Evolutionary conservation across 208 protist genomes (phyloP).

Genomic region (Trypanosoma vivax): DNA sequence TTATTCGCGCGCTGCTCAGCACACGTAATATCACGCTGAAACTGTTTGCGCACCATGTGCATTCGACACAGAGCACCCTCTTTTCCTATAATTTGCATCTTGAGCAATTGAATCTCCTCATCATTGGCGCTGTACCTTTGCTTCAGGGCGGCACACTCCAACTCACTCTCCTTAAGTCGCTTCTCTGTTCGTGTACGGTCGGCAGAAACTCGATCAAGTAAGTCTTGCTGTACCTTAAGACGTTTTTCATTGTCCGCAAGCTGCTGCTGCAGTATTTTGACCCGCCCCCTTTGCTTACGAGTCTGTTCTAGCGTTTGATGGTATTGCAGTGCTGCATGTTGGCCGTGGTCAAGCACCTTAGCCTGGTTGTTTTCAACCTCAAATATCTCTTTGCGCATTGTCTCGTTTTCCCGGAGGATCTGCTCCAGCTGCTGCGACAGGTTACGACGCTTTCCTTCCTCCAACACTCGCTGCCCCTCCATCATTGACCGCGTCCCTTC

Average conservation of each 20-base stretch:
- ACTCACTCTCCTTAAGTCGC: slow-evolving; percentile 92
- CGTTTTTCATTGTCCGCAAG: slow-evolving; percentile 88
- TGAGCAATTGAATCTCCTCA: slow-evolving; percentile 91
- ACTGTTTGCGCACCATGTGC: slow-evolving; percentile 62
- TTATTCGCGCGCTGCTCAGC: slow-evolving; percentile 70
- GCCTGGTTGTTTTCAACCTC: slow-evolving; percentile 88
- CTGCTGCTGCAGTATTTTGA: slow-evolving; percentile 86
- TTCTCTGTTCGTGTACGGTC: slow-evolving; percentile 97
- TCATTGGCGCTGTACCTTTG: slow-evolving; percentile 91
- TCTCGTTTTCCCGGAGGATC: slow-evolving; percentile 86
- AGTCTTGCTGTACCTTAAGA: slow-evolving; percentile 93
- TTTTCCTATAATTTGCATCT: slow-evolving; percentile 95
- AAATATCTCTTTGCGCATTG: slow-evolving; percentile 87
- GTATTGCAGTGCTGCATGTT: slow-evolving; percentile 74
- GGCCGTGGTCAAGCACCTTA: slow-evolving; percentile 67
- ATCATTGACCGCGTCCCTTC: slow-evolving; percentile 37
- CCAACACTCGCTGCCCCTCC: slow-evolving; percentile 71
- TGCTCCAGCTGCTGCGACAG: slow-evolving; percentile 84
- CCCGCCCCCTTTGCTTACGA: slow-evolving; percentile 71
- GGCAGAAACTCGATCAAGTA: slow-evolving; percentile 94
- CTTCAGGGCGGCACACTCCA: slow-evolving; percentile 92
- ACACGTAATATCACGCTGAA: slow-evolving; percentile 75
- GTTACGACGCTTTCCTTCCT: slow-evolving; percentile 85
- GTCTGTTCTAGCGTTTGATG: slow-evolving; percentile 92
- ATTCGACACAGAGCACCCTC: slow-evolving; percentile 86